Percentiles rank a stretch among this genome's conserved stretches.
Conservation (phyloP, 1,284 basidiomycete species). For the Trametes pubescens region DNA sequence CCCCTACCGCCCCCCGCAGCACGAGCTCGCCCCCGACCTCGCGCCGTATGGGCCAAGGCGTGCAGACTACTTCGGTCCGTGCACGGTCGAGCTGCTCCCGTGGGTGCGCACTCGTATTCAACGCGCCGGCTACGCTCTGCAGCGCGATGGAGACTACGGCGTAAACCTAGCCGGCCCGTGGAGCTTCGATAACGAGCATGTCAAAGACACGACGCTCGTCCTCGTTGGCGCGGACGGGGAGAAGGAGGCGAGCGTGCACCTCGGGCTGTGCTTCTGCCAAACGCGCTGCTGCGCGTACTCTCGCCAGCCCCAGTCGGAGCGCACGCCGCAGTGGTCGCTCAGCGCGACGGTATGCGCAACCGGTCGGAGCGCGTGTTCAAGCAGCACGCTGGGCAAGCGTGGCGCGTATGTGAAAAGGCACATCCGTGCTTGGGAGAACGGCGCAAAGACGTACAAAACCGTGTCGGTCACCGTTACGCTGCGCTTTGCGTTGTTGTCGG, state of each 20-base stretch:
- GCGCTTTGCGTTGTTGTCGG: neutral
- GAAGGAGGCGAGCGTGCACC: neutral
- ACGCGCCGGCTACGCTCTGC: neutral
- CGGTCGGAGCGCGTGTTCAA: neutral
- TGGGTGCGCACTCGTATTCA: slow-evolving; percentile 2
- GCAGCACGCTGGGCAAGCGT: neutral
- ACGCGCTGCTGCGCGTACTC: slow-evolving; percentile 3
- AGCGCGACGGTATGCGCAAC: neutral
- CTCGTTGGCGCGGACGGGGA: neutral
- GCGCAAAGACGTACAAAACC: slow-evolving; percentile 4
- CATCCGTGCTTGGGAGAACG: neutral
- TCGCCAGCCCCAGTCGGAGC: neutral
- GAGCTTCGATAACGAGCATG: neutral
- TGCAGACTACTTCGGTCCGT: slow-evolving; percentile 3
- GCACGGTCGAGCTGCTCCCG: slow-evolving; percentile 8
- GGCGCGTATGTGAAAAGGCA: slow-evolving; percentile 5
- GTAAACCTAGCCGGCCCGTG: neutral
- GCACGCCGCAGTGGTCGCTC: slow-evolving; percentile 3
- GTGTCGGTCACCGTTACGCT: neutral
- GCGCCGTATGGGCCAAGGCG: neutral
- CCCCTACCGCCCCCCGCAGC: slow-evolving; percentile 2
- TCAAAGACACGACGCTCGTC: neutral
- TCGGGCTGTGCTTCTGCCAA: slow-evolving; percentile 10
- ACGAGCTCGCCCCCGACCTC: neutral
- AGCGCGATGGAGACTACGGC: neutral